phyloP scores from a whole-genome alignment of 1,284 basidiomycete species.

The Marasmius sp. region DNA sequence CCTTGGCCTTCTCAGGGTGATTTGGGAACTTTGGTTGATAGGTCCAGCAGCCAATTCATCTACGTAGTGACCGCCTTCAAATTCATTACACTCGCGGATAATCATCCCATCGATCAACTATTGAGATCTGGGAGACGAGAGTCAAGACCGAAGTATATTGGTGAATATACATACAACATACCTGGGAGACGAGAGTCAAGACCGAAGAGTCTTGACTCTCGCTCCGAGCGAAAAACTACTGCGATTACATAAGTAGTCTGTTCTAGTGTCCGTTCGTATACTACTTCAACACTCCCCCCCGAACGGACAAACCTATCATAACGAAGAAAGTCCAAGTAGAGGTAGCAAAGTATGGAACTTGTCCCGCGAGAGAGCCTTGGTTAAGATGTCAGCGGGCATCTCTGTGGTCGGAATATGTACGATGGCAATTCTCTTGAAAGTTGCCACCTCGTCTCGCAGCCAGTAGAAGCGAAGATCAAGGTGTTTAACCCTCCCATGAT shows the following conservation, averaged over 20 bases:
- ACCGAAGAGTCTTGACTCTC: too few species aligned
- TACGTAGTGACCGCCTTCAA: too few species aligned
- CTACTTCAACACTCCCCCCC: too few species aligned
- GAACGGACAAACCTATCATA: not conserved
- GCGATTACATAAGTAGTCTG: not conserved
- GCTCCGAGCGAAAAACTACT: not conserved
- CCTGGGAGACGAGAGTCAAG: too few species aligned
- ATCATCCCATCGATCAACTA: too few species aligned
- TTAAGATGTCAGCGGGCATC: conserved; percentile 30
- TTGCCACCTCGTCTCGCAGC: conserved; percentile 30
- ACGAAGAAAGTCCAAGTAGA: not conserved
- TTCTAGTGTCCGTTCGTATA: not conserved
- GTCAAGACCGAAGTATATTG: too few species aligned
- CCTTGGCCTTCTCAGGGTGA: too few species aligned
- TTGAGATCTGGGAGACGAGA: too few species aligned
- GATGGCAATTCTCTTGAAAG: conserved; percentile 13
- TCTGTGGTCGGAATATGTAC: conserved; percentile 19
- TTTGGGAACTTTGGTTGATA: too few species aligned
- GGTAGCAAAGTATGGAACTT: not conserved
- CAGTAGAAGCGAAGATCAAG: conserved; percentile 34
- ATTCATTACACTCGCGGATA: too few species aligned
- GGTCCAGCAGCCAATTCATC: too few species aligned
- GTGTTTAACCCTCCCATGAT: conserved; percentile 34
- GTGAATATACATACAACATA: too few species aligned
- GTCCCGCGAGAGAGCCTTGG: conserved; percentile 20